Conservation (phyloP, 2,329 filamentous ascomycete species). For the Neopestalotiopsis sp. region DNA sequence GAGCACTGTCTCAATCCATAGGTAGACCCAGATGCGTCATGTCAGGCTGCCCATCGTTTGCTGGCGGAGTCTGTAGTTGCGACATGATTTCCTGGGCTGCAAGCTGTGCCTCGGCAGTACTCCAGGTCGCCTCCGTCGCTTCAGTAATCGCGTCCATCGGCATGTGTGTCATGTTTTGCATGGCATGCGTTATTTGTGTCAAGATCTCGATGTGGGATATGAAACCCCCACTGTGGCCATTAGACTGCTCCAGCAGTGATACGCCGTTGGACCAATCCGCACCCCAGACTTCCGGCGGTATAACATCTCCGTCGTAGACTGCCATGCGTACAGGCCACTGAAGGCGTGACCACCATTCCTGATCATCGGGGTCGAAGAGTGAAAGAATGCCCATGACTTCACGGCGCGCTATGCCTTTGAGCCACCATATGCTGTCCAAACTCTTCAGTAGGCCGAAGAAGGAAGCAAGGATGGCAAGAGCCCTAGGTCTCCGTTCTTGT, state of each 20-base stretch:
- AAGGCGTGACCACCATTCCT: slow-evolving; percentile 63
- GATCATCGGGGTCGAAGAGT: slow-evolving; percentile 61
- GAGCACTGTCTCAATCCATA: background rate
- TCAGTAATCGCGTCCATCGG: slow-evolving; percentile 5
- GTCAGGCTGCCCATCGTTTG: background rate
- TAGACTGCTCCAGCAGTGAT: slow-evolving; percentile 37
- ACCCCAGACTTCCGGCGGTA: slow-evolving; percentile 64
- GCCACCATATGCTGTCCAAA: slow-evolving; percentile 71
- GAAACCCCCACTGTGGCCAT: slow-evolving; percentile 36
- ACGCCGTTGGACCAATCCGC: slow-evolving; percentile 53
- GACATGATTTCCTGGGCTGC: slow-evolving; percentile 8
- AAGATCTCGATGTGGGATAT: slow-evolving; percentile 53
- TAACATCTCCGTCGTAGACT: slow-evolving; percentile 57
- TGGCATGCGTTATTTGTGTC: slow-evolving; percentile 40
- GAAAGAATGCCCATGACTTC: slow-evolving; percentile 69
- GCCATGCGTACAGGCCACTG: slow-evolving; percentile 66
- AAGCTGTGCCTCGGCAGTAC: slow-evolving; percentile 6
- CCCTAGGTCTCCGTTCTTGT: slow-evolving; percentile 62
- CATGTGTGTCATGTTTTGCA: slow-evolving; percentile 13
- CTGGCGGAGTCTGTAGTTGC: background rate
- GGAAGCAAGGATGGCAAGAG: slow-evolving; percentile 67
- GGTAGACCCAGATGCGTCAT: background rate
- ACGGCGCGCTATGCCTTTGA: slow-evolving; percentile 67
- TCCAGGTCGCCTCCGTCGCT: background rate
- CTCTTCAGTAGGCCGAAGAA: slow-evolving; percentile 70